phyloP scores from a whole-genome alignment of 306 rosid genomes.

The Cajanus cajan region DNA sequence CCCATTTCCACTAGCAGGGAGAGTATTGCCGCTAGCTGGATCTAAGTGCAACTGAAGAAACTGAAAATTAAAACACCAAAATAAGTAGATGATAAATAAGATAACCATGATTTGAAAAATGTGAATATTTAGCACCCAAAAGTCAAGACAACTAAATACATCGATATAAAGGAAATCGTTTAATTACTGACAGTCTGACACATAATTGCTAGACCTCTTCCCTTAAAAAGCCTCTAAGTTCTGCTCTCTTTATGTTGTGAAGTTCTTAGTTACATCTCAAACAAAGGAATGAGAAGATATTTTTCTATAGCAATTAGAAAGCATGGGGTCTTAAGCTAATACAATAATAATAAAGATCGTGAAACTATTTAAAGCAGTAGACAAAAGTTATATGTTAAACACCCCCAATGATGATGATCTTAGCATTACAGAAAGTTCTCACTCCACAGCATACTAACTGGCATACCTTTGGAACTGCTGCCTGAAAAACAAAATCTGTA shows the following conservation, averaged over 20 bases:
- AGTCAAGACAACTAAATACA: neutral
- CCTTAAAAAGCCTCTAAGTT: neutral
- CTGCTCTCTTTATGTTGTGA: neutral
- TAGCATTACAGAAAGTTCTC: neutral
- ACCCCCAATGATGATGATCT: neutral
- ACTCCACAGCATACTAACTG: neutral
- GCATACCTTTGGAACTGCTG: slow-evolving; percentile 92
- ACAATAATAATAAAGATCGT: neutral
- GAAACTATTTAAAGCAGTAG: neutral
- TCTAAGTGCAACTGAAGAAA: slow-evolving; percentile 87
- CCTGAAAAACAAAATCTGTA: slow-evolving; percentile 80
- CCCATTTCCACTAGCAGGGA: slow-evolving; percentile 63
- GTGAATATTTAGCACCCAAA: neutral
- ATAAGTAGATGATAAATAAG: neutral
- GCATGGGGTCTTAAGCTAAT: slow-evolving; percentile 17
- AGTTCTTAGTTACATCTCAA: neutral
- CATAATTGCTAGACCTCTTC: neutral
- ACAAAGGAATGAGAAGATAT: neutral
- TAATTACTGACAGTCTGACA: neutral
- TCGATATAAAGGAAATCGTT: neutral
- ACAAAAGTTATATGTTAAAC: neutral
- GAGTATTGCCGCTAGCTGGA: slow-evolving; percentile 70
- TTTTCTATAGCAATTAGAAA: neutral
- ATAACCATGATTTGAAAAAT: neutral
- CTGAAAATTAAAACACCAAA: slow-evolving; percentile 47